A percentile compares a stretch with the other conserved stretches of the same genome.
These are phyloP conservation scores for Vickermania ingenoplastis DNA, from an alignment of 208 protist species.

Conservation along the genomic window DNA sequence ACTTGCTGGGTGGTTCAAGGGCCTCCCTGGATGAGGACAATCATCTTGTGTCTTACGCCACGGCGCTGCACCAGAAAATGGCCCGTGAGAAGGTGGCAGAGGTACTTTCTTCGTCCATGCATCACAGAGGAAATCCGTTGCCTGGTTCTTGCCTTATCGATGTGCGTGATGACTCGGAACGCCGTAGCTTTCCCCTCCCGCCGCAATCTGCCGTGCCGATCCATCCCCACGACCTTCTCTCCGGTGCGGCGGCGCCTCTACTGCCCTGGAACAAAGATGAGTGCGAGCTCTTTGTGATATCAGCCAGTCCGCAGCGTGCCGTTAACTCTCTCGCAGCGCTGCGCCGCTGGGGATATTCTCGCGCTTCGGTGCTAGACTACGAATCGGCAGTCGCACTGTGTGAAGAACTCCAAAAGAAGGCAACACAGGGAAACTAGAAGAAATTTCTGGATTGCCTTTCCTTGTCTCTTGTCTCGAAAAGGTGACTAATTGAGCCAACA, in stretches of 20 bases:
- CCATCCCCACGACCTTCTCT: slow-evolving; percentile 73
- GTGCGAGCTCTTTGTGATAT: slow-evolving; percentile 53
- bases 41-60: slow-evolving; percentile 24
- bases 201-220: slow-evolving; percentile 23
- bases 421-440: too few relatives aligned
- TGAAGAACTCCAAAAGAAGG: not conserved
- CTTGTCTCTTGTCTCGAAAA: too few relatives aligned
- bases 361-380: slow-evolving; percentile 31
- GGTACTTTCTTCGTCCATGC: slow-evolving; percentile 11
- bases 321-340: slow-evolving; percentile 41
- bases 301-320: slow-evolving; percentile 33
- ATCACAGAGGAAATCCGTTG: slow-evolving; percentile 1
- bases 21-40: slow-evolving; percentile 9
- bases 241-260: slow-evolving; percentile 53
- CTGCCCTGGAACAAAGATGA: slow-evolving; percentile 34
- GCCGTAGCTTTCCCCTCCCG: slow-evolving; percentile 9
- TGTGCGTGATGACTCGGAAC: slow-evolving; percentile 37
- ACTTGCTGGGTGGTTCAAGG: slow-evolving; percentile 30
- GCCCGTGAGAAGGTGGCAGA: slow-evolving; percentile 5
- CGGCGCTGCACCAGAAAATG: slow-evolving; percentile 2
- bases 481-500: too few relatives aligned
- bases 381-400: slow-evolving; percentile 3
- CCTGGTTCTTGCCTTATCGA: slow-evolving; percentile 52
- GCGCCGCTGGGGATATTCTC: slow-evolving; percentile 64
- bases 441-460: too few relatives aligned